A percentile compares a stretch with the other conserved stretches of the same genome.
Conservation (phyloP, 2,329 filamentous ascomycete genomes). For the Ophiosphaerella korrae region DNA sequence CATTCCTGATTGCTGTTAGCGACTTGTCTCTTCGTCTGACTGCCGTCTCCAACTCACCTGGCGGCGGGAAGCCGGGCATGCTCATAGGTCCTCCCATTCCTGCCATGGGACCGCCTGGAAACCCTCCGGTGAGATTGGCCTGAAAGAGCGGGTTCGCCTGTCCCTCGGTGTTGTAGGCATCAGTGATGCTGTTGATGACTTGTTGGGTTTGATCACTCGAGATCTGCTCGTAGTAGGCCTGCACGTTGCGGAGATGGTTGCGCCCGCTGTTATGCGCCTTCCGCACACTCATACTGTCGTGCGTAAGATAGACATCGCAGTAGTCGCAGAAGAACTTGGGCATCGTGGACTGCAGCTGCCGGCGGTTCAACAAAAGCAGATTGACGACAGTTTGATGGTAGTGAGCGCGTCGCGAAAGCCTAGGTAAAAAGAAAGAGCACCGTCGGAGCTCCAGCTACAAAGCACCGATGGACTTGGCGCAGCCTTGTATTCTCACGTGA, state of each 20-base stretch:
- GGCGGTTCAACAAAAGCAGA: neutral
- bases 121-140: constrained; percentile 55
- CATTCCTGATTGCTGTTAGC: constrained; percentile 27
- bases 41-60: constrained; percentile 12
- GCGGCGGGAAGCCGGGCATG: constrained; percentile 23
- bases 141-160: constrained; percentile 85
- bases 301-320: constrained; percentile 99
- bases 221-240: constrained; percentile 99
- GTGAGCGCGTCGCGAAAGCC: constrained; percentile 25
- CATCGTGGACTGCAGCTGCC: constrained; percentile 13
- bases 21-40: neutral
- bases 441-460: constrained; percentile 12
- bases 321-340: constrained; percentile 70
- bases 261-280: constrained; percentile 97
- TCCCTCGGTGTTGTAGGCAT: constrained; percentile 91
- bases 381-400: neutral
- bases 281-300: constrained; percentile 99
- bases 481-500: too few relatives aligned
- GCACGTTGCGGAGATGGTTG: constrained; percentile 96
- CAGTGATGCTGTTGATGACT: constrained; percentile 97
- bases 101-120: constrained; percentile 36
- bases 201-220: constrained; percentile 98
- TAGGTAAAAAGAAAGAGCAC: constrained; percentile 22
- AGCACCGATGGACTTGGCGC: constrained; percentile 19
- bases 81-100: constrained; percentile 17